phyloP scores from a whole-genome alignment of 176 grass and related monocot genomes.

The Carex cristatella region DNA sequence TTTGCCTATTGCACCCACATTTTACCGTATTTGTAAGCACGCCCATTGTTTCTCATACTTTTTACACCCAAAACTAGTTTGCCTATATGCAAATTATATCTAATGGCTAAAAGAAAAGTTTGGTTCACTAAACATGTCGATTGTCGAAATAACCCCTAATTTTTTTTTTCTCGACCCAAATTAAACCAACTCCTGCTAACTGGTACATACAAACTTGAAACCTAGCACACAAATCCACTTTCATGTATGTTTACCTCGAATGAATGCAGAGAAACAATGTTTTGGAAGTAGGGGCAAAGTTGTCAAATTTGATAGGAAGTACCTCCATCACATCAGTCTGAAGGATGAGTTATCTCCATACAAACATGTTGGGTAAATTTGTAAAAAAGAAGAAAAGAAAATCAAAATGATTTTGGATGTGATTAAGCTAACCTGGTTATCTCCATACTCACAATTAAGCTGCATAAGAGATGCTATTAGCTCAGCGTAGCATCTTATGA shows the following conservation, averaged over 20 bases:
- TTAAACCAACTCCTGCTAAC: not conserved
- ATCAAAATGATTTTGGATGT: not conserved
- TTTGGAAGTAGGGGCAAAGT: not conserved
- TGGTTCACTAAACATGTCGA: not conserved
- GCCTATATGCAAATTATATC: not conserved
- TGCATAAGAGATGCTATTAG: conserved; percentile 79
- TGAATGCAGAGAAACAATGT: not conserved
- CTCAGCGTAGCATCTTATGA: conserved; percentile 77
- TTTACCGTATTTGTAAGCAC: not conserved
- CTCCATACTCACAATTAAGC: conserved; percentile 84
- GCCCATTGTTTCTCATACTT: not conserved
- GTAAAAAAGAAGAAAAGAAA: not conserved
- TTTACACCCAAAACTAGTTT: not conserved
- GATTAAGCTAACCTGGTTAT: conserved; percentile 69
- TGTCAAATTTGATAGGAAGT: not conserved
- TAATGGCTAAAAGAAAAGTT: not conserved
- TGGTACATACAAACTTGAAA: not conserved
- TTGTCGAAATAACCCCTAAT: not conserved
- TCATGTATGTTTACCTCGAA: not conserved
- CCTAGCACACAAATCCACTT: not conserved
- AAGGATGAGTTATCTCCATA: not conserved
- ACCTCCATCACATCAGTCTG: not conserved
- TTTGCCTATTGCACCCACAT: not conserved
- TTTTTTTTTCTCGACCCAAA: not conserved
- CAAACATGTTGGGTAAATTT: not conserved